These are phyloP conservation scores for Eutrema heterophyllum DNA, from an alignment of 345 rosid genomes.

Conservation along the genomic window DNA sequence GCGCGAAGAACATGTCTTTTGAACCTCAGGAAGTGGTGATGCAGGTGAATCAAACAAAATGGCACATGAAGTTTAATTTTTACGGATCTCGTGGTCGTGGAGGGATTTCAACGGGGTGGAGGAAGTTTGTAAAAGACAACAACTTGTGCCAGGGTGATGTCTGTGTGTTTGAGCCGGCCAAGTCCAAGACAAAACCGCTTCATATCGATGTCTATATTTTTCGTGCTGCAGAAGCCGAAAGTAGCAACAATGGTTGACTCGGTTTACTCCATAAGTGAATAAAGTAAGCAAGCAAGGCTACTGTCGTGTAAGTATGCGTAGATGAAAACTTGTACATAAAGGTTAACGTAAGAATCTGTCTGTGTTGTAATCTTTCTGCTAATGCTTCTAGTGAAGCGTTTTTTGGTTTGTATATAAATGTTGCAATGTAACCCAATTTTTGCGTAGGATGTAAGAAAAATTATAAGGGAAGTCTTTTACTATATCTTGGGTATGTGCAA, in stretches of 20 bases:
- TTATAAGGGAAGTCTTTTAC: not conserved
- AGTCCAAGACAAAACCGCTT: not conserved
- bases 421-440: not conserved
- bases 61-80: not conserved
- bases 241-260: constrained; percentile 7
- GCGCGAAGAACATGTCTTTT: not conserved
- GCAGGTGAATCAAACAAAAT: constrained; percentile 17
- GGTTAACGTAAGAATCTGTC: not conserved
- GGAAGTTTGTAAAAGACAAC: constrained; percentile 18
- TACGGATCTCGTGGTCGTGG: constrained; percentile 1
- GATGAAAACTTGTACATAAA: not conserved
- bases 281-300: not conserved
- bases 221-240: constrained; percentile 19
- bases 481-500: not conserved
- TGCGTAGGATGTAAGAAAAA: not conserved
- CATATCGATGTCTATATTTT: constrained; percentile 17
- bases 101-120: constrained; percentile 28
- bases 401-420: not conserved
- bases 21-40: constrained; percentile 18
- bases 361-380: not conserved
- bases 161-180: constrained; percentile 23
- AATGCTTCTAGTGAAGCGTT: not conserved
- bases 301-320: not conserved
- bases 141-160: constrained; percentile 14
- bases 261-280: not conserved